Conservation (phyloP, 2,329 filamentous ascomycete genomes). For the Claviceps fusiformis region DNA sequence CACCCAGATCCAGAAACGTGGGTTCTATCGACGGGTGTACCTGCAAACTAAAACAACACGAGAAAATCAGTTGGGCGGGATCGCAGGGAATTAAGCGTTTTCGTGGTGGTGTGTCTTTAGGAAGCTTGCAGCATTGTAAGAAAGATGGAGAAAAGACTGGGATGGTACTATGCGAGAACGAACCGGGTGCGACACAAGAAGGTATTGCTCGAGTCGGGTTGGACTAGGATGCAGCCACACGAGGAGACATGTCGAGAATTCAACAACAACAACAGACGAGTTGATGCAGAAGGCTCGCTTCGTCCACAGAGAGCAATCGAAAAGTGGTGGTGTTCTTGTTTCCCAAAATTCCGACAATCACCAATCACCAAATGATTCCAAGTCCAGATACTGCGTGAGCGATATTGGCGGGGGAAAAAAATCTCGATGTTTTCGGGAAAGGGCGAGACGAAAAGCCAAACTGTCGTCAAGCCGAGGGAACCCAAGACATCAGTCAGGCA, state of each 20-base stretch:
- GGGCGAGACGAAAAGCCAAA: neutral
- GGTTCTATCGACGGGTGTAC: neutral
- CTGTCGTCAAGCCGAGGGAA: neutral
- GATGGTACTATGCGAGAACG: neutral
- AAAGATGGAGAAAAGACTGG: neutral
- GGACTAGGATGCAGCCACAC: conserved; percentile 1
- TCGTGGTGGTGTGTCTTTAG: neutral
- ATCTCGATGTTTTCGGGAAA: neutral
- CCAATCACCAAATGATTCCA: neutral
- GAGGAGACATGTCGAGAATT: conserved; percentile 5
- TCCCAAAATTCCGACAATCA: too few relatives aligned
- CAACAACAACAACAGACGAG: neutral
- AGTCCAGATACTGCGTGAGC: neutral
- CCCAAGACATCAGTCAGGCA: neutral
- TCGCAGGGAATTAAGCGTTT: neutral
- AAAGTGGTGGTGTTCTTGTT: neutral
- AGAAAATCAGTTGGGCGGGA: neutral
- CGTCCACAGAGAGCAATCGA: neutral
- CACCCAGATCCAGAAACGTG: neutral
- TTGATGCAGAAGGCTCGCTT: neutral
- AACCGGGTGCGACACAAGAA: conserved; percentile 1
- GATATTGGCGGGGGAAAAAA: neutral
- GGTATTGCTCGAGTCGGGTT: neutral
- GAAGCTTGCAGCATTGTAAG: neutral
- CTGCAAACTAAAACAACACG: neutral